Conservation (phyloP, 1,284 basidiomycete genomes). For the Moesziomyces parantarcticus region DNA sequence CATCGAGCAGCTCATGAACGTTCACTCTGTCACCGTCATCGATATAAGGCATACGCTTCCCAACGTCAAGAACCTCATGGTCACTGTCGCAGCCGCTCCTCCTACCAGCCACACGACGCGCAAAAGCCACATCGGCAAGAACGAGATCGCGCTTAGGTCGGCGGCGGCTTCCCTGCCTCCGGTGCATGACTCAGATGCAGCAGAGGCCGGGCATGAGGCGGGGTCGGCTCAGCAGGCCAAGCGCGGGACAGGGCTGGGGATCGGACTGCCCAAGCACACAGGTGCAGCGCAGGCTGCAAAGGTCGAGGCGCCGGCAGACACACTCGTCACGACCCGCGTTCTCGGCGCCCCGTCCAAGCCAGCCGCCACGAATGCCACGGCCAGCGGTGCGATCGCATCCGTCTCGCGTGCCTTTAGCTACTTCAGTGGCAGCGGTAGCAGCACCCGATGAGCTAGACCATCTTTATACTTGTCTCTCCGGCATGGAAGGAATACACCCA, state of each 20-base stretch:
- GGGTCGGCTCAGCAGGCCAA: slow-evolving; percentile 2
- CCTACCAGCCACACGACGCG: slow-evolving; percentile 38
- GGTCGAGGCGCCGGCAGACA: slow-evolving; percentile 14
- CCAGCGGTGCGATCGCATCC: slow-evolving; percentile 32
- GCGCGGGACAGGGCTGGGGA: slow-evolving; percentile 19
- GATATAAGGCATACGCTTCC: slow-evolving; percentile 96
- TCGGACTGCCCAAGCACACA: slow-evolving; percentile 17
- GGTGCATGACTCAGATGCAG: neutral
- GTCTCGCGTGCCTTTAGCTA: slow-evolving; percentile 43
- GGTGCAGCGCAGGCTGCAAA: slow-evolving; percentile 5
- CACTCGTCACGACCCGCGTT: slow-evolving; percentile 36
- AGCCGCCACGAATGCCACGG: slow-evolving; percentile 13
- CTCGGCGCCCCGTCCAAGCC: slow-evolving; percentile 25
- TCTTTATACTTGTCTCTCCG: neutral
- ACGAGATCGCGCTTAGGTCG: slow-evolving; percentile 38
- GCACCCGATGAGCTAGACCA: neutral
- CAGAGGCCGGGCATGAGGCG: neutral
- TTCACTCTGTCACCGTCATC: slow-evolving; percentile 73
- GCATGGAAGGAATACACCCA: too few relatives aligned
- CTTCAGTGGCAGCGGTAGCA: slow-evolving; percentile 19
- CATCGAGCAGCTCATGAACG: slow-evolving; percentile 75
- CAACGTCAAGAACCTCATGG: slow-evolving; percentile 91
- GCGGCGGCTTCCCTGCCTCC: neutral
- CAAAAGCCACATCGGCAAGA: slow-evolving; percentile 46
- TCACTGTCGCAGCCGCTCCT: slow-evolving; percentile 74